These are phyloP conservation scores for Tricholoma sp. DNA, from an alignment of 768 basidiomycete genomes.

Conservation along the genomic window DNA sequence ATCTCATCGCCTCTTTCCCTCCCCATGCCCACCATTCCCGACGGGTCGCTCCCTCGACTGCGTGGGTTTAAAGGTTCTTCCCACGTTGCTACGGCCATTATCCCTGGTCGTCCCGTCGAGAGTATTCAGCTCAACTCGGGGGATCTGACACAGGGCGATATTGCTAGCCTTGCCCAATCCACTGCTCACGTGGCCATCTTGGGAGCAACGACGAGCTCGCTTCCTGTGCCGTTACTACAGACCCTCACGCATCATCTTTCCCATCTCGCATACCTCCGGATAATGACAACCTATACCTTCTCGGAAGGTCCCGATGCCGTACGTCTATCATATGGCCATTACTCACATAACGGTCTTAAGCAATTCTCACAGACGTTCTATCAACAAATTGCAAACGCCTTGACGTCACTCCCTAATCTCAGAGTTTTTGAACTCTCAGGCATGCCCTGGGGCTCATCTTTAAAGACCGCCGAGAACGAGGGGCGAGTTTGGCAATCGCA, in stretches of 20 bases:
- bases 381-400: conserved; percentile 48
- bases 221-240: conserved; percentile 54
- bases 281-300: conserved; percentile 55
- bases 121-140: conserved; percentile 59
- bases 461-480: conserved; percentile 34
- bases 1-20: conserved; percentile 22
- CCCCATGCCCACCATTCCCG: conserved; percentile 33
- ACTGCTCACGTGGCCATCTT: conserved; percentile 50
- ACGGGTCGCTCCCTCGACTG: conserved; percentile 36
- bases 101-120: conserved; percentile 63
- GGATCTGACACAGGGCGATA: conserved; percentile 52
- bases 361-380: conserved; percentile 50
- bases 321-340: conserved; percentile 21
- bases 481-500: conserved; percentile 52
- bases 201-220: conserved; percentile 52
- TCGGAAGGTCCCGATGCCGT: conserved; percentile 47
- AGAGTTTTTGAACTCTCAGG: conserved; percentile 70
- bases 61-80: conserved; percentile 59
- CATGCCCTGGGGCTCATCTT: conserved; percentile 67
- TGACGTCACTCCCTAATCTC: conserved; percentile 57
- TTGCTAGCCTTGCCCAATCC: conserved; percentile 45
- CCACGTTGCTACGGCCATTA: conserved; percentile 46
- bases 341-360: conserved; percentile 10
- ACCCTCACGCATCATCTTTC: conserved; percentile 53
- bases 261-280: conserved; percentile 57